phyloP scores from a whole-genome alignment of 768 basidiomycete species.

The Collybia mongolica region DNA sequence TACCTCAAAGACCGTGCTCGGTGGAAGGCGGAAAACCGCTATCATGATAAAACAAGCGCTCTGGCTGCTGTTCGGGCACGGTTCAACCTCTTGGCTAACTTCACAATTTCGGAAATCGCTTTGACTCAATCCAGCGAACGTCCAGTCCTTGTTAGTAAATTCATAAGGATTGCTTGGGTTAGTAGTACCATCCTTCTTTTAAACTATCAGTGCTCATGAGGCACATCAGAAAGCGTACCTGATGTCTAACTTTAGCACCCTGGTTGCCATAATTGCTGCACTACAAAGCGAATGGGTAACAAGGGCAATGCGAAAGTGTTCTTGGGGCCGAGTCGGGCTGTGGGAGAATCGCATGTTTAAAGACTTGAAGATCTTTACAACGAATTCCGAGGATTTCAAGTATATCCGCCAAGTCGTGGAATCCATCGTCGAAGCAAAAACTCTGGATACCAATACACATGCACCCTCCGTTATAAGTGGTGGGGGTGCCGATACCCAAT shows the following conservation, averaged over 20 bases:
- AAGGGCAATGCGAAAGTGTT: constrained; percentile 60
- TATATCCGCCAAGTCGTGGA: constrained; percentile 67
- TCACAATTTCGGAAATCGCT: constrained; percentile 78
- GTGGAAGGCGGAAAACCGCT: constrained; percentile 61
- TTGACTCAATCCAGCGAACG: constrained; percentile 69
- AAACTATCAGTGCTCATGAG: not conserved
- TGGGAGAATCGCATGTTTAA: constrained; percentile 75
- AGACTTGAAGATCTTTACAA: constrained; percentile 68
- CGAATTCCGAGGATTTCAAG: constrained; percentile 67
- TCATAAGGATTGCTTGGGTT: constrained; percentile 86
- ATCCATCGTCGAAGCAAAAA: constrained; percentile 64
- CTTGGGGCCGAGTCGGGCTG: constrained; percentile 61
- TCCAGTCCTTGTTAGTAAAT: constrained; percentile 65
- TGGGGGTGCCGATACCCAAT: constrained; percentile 34
- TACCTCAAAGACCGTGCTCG: constrained; percentile 75
- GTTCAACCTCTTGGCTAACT: constrained; percentile 84
- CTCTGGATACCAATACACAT: constrained; percentile 51
- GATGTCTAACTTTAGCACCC: constrained; percentile 73
- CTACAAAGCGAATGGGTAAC: constrained; percentile 69
- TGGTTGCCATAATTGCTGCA: constrained; percentile 79
- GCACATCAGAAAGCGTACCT: constrained; percentile 71
- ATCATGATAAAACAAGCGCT: constrained; percentile 63
- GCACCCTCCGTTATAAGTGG: constrained; percentile 53
- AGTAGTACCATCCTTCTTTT: constrained; percentile 21
- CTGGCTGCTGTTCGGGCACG: constrained; percentile 74